Base-by-base conservation (phyloP, 345 rosid genomes). In the Laguncularia racemosa region DNA sequence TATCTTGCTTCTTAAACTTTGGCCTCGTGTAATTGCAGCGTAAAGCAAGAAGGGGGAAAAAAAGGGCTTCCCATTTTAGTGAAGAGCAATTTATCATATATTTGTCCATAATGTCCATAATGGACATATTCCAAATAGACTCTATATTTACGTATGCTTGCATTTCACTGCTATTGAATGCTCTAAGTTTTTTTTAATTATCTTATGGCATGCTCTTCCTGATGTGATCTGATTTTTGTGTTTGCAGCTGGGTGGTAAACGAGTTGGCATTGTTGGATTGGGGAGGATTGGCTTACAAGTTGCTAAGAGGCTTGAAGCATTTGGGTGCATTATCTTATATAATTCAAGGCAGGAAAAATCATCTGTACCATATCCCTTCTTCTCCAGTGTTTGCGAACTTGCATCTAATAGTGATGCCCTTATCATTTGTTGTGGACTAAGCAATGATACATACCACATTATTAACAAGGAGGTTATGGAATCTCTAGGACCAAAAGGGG, bases 231-330 rank as follows among this genome's bases (percentile, higher is more conserved):
- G 28, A 23, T 23, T 23, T 23, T 23, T 23, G 28, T 23, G 28
- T 23, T 68, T 43, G 33, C 78, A 76, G 84, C 15, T 75, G 20
- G 46, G 74, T 1, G 79, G 84, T 38, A 82, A 77, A 68, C 66
- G 71, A 40, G 63, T 75, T 12, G 84, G 84, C 12, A 77, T 77
- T 50, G 77, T 82, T 4, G 83, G 88, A 67, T 18, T 83, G 33
- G 83, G 85, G 33, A 71, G 46, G 33, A 74, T 79, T 16, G 84
- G 82, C 46, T 18, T 21, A 12, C 63, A 60, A 48, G 67, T 77
- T 33, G 78, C 80, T 1, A 74, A 74, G 46, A 62, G 78, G 57
- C 70, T 77, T 1, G 70, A 70, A 40, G 82, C 71, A 3, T 74
- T 82, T 40, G 79, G 83, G 19, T 79, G 84, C 54, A 57, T 12